phyloP scores from a whole-genome alignment of 225 moss, liverwort and hornwort species.

The Ulota crispa region DNA sequence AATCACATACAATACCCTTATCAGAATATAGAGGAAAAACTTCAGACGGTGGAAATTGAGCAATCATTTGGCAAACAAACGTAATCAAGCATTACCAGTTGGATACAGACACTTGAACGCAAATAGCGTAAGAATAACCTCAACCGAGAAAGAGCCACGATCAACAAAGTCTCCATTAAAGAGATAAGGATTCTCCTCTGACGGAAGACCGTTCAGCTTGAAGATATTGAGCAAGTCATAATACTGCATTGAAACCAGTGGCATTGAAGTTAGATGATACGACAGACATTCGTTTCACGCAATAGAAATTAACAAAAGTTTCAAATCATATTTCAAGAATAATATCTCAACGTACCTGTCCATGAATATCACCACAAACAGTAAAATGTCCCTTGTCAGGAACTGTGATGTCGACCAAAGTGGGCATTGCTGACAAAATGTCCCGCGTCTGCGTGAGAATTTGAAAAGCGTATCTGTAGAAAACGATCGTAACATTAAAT shows the following conservation, averaged over 20 bases:
- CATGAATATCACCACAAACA: conserved; percentile 98
- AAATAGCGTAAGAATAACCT: conserved; percentile 96
- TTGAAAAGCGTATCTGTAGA: conserved; percentile 87
- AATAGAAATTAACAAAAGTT: background rate
- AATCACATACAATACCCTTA: background rate
- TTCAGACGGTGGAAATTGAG: background rate
- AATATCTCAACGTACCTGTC: conserved; percentile 60
- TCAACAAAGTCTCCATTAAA: conserved; percentile 99
- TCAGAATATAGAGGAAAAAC: background rate
- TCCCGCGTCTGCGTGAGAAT: conserved; percentile 83
- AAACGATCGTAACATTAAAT: background rate
- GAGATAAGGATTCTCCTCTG: conserved; percentile 92
- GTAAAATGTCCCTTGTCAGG: conserved; percentile 82
- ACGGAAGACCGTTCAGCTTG: conserved; percentile 88
- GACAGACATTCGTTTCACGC: background rate
- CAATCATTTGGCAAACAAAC: conserved; percentile 6
- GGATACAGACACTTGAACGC: conserved; percentile 98
- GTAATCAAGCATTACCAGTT: conserved; percentile 50
- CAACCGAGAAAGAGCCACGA: conserved; percentile 98
- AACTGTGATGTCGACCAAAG: conserved; percentile 85
- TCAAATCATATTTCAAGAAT: background rate
- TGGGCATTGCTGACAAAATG: conserved; percentile 71
- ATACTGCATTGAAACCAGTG: conserved; percentile 58
- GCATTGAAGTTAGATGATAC: conserved; percentile 15
- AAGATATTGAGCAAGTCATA: conserved; percentile 96